A percentile compares a stretch with the other conserved stretches of the same genome.
phyloP scores from a whole-genome alignment of 192 early-diverging fungal species.

The Podila clonocystis region DNA sequence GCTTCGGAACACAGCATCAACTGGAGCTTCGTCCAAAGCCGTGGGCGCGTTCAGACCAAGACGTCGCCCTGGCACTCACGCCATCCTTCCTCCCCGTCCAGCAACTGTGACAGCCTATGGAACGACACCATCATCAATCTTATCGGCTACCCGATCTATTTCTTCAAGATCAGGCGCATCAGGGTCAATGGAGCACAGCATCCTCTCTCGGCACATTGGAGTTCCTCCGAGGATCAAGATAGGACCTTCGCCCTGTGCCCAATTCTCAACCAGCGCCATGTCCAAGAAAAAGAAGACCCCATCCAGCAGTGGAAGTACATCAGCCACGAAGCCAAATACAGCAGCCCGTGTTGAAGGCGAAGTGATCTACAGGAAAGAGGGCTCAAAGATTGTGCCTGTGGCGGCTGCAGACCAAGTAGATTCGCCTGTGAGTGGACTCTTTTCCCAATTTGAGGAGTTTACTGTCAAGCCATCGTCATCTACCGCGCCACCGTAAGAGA shows the following conservation, averaged over 20 bases:
- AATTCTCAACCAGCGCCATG: slow-evolving; percentile 1
- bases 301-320: neutral
- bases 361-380: slow-evolving; percentile 37
- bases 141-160: neutral
- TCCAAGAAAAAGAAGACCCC: neutral
- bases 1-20: neutral
- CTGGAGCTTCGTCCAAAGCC: neutral
- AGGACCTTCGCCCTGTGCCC: neutral
- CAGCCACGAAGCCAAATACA: neutral
- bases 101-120: too few relatives aligned
- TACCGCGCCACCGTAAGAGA: slow-evolving; percentile 17
- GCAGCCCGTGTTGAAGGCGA: slow-evolving; percentile 13
- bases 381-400: slow-evolving; percentile 37
- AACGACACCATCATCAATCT: neutral
- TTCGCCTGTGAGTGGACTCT: slow-evolving; percentile 26
- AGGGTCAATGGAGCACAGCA: neutral
- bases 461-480: slow-evolving; percentile 12
- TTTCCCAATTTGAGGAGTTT: slow-evolving; percentile 29
- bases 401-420: neutral
- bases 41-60: neutral
- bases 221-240: neutral
- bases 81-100: neutral
- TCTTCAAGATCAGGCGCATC: neutral
- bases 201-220: neutral
- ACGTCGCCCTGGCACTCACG: slow-evolving; percentile 24